Evolutionary conservation across 1,284 basidiomycete species (phyloP), one percentile per base, ranked within the genome.

Genomic region (Irpex sp.): DNA sequence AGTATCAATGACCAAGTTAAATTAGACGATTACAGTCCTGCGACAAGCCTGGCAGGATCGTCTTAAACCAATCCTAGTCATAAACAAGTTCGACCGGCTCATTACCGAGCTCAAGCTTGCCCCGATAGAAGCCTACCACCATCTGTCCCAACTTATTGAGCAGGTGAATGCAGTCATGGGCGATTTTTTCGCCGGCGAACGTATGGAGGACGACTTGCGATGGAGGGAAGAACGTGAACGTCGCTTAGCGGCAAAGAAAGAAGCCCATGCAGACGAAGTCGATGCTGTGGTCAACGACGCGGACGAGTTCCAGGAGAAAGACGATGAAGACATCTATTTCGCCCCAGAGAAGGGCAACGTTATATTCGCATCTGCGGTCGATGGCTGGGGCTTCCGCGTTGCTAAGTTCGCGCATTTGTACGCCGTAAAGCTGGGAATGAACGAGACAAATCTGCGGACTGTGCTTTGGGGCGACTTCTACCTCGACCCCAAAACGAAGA

Each of bases 91-190:
- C 72, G 97, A 99, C 77, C 90, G 97, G 52, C 83, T 99, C 48
- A 92, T 99, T 62, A 95, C 93, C 13, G 97, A 99, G 74, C 87
- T 99, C 62, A 93, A 93, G 72, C 85, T 99, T 8, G 85, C 94
- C 0, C 96, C 97, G 0, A 81, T 87, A 2, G 97, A 99, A 74
- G 97, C 96, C 4, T 95, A 99, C 73, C 93, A 97, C 70, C 97
- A 98, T 71, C 87, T 99, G 21, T 82, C 89, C 2, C 92, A 95
- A 59, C 82, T 99, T 19, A 94, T 99, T 66, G 97, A 99, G 76
- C 94, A 98, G 73, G 97, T 98, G 34, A 99, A 99, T 73, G 97
- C 96, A 0, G 94, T 99, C 63, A 97, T 98, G 90, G 97, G 97
- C 0, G 88, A 88, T 59, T 97, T 98, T 78, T 99, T 96, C 72